Base-by-base conservation (phyloP, 1,139 yeast species). In the Pichia inconspicua region DNA sequence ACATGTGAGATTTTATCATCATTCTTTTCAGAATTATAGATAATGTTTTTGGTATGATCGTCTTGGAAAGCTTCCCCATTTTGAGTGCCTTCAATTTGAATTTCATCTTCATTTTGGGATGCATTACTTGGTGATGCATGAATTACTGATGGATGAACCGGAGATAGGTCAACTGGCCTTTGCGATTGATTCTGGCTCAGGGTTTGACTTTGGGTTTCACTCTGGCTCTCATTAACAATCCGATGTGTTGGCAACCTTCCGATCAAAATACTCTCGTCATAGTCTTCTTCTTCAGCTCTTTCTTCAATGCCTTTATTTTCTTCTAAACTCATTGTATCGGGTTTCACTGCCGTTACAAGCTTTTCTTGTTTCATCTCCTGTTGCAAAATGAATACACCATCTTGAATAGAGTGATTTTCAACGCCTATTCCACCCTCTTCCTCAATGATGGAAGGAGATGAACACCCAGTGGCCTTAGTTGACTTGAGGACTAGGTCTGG, bases 361-460 rank as follows among this genome's bases (percentile, higher is more conserved):
- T 30, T 30, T 14, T 30, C 15, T 30, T 5, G 12, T 30, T 11
- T 30, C 11, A 8, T 14, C 15, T 5, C 12, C 34, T 10, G 6
- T 11, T 14, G 34, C 34, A 30, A 10, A 30, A 12, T 11, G 4
- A 3, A 30, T 10, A 30, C n/a, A 5, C n/a, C n/a, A 30, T 30
- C 34, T 30, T 30, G n/a, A 12, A n/a, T 30, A 30, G 7, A 30
- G 2, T 30, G 37, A 15, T 15, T 14, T 2, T 34, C 37, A 15
- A 15, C 37, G 7, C 37, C 15, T 34, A 9, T 15, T 34, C 8
- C 22, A 15, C 36, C 36, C 2, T 34, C 42, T 5, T 40, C 45
- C 9, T 45, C 12, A 4, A 50, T 48, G 25, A 50, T n/a, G 3
- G 53, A 48, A 30, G 48, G 53, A 3, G 53, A 50, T n/a, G 40